phyloP scores from a whole-genome alignment of 164 flowering plant species.

The Piper longum region DNA sequence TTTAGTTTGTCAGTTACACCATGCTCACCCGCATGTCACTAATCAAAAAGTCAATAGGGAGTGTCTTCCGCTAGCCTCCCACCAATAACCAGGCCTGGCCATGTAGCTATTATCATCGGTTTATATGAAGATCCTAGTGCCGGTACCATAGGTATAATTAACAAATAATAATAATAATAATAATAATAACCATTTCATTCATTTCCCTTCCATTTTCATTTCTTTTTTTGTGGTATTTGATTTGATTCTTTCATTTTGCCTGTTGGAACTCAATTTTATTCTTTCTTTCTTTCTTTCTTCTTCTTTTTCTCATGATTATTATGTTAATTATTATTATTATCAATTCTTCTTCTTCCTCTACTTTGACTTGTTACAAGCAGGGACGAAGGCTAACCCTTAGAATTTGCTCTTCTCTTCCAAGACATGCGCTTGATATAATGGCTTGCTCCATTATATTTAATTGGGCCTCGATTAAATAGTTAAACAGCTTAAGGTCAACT shows the following conservation, averaged over 20 bases:
- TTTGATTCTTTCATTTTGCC: not conserved
- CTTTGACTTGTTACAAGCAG: slow-evolving; percentile 21
- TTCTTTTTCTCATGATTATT: not conserved
- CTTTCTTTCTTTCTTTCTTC: not conserved
- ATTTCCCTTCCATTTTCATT: not conserved
- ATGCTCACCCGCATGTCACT: too few relatives aligned
- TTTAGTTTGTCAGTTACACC: too few relatives aligned
- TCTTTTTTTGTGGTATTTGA: not conserved
- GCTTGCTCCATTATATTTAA: too few relatives aligned
- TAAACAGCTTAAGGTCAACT: too few relatives aligned
- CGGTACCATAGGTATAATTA: slow-evolving; percentile 61
- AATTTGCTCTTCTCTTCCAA: slow-evolving; percentile 90
- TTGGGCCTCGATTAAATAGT: too few relatives aligned
- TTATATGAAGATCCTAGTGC: slow-evolving; percentile 99
- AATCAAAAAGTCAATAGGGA: slow-evolving; percentile 98
- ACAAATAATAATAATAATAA: too few relatives aligned
- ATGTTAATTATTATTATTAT: not conserved
- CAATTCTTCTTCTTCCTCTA: not conserved
- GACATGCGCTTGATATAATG: too few relatives aligned
- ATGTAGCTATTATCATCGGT: slow-evolving; percentile 89
- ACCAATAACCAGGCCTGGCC: slow-evolving; percentile 95
- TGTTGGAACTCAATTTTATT: not conserved
- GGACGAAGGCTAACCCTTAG: slow-evolving; percentile 99
- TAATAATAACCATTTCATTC: too few relatives aligned
- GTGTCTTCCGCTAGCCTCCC: slow-evolving; percentile 97